Percentiles rank a stretch among this genome's conserved stretches.
Conservation (phyloP, 129 eudicot genomes). For the Sambucus nigra region DNA sequence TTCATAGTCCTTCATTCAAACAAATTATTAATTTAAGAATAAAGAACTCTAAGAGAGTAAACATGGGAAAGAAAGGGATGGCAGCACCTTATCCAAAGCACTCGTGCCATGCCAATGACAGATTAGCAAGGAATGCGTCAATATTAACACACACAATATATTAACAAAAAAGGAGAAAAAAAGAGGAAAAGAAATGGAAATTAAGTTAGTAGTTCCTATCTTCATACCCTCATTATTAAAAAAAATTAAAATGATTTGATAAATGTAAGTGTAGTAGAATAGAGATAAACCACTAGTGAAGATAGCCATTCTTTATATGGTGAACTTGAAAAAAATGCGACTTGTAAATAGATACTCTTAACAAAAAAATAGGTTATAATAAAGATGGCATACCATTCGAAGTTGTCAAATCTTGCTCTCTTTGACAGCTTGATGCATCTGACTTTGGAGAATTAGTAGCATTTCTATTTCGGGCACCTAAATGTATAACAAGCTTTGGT, state of each 20-base stretch:
- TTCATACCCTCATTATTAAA: background rate
- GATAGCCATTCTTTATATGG: too few relatives aligned
- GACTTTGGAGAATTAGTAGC: constrained; percentile 51
- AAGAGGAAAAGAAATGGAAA: background rate
- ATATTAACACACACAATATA: background rate
- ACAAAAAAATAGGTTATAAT: background rate
- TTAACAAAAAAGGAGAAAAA: too few relatives aligned
- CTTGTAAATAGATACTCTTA: background rate
- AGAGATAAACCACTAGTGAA: too few relatives aligned
- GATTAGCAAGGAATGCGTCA: too few relatives aligned
- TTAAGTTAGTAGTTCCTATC: background rate
- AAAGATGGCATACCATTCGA: constrained; percentile 41
- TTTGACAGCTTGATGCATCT: constrained; percentile 55
- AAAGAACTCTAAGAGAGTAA: background rate
- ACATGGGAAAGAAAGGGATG: background rate
- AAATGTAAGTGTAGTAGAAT: too few relatives aligned
- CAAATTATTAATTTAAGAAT: background rate
- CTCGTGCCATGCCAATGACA: background rate
- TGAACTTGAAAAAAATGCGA: too few relatives aligned
- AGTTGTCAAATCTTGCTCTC: constrained; percentile 40
- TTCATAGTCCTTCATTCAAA: too few relatives aligned
- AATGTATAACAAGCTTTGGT: constrained; percentile 85
- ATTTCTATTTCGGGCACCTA: constrained; percentile 61
- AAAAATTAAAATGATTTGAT: too few relatives aligned
- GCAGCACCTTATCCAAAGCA: background rate